Evolutionary conservation across 108 stramenopile genomes (phyloP), one percentile per base, ranked within the genome.

Genomic region (Ochromonas danica): DNA sequence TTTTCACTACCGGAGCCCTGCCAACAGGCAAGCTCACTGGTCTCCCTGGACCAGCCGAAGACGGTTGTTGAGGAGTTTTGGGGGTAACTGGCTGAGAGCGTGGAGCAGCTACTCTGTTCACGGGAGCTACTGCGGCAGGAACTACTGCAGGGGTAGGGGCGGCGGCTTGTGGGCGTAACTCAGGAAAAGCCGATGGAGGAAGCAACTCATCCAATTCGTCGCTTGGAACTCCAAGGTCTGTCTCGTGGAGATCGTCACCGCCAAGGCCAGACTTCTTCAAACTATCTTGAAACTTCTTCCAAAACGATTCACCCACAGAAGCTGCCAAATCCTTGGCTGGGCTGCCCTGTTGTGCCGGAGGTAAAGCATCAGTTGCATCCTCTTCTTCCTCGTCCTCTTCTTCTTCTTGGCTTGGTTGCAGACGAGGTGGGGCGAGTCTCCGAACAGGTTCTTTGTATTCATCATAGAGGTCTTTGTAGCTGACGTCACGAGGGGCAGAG

Each of bases 291-390:
- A 38, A 42, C 31, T 33, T 39, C 40, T 75, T 38, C 72, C 43
- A 75, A 36, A 75, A 75, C 40, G 72, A 75, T 60, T 75, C 72
- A 6, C 72, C 72, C 72, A 75, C 6, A 6, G 72, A 75, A 10
- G 72, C 51, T 28, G 72, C 72, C 40, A 75, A 41, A 75, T 42
- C 72, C 43, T 6, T 33, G 6, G 67, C 67, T 14, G 40, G 36
- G 22, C 14, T 14, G 22, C 22, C 67, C 41, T 22, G 22, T 22
- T 70, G 40, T 14, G 22, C 36, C 22, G 6, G 14, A 70, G 41
- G 40, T 6, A 42, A 22, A 14, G 6, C 22, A 22, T 22, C 22
- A 14, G 40, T 22, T 70, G 36, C 67, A 14, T 22, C 40, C 22
- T 70, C 22, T 22, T 70, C 67, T 14, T 70, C 22, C 6, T 22